Conservation (phyloP, 1,284 basidiomycete genomes). For the Cerrena zonata region DNA sequence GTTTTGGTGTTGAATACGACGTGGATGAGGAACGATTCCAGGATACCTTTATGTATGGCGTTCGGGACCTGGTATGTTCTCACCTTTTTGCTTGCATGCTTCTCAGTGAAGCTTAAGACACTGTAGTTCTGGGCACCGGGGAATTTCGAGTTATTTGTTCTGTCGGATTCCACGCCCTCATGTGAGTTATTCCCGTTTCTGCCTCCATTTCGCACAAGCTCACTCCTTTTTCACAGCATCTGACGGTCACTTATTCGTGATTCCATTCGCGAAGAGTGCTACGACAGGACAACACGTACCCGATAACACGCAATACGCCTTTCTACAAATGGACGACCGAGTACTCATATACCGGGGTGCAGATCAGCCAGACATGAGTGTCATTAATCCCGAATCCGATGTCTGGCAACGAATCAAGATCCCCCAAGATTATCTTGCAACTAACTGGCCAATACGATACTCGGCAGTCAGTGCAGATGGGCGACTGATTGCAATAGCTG, state of each 20-base stretch:
- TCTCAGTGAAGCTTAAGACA: neutral
- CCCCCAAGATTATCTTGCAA: conserved; percentile 82
- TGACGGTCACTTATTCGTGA: conserved; percentile 72
- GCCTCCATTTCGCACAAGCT: neutral
- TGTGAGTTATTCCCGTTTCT: conserved; percentile 33
- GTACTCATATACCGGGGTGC: conserved; percentile 94
- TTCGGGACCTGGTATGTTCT: conserved; percentile 52
- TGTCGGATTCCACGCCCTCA: conserved; percentile 46
- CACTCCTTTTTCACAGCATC: conserved; percentile 31
- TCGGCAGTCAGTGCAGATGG: conserved; percentile 90
- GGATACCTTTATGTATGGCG: conserved; percentile 83
- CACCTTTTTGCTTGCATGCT: neutral
- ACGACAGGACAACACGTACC: conserved; percentile 89
- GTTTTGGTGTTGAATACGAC: conserved; percentile 63
- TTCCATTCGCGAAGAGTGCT: conserved; percentile 94
- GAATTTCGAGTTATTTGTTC: conserved; percentile 78
- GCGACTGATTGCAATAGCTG: conserved; percentile 88
- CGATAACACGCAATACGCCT: conserved; percentile 90
- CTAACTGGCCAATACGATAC: conserved; percentile 93
- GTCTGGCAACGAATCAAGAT: conserved; percentile 98
- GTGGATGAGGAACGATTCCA: conserved; percentile 62
- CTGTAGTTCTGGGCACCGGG: conserved; percentile 84
- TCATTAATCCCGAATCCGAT: conserved; percentile 98
- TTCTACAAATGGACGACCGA: conserved; percentile 91
- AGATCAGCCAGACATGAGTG: conserved; percentile 95